A percentile compares a stretch with the other conserved stretches of the same genome.
phyloP scores from a whole-genome alignment of 164 flowering plant genomes.

The Tinospora cordifolia region DNA sequence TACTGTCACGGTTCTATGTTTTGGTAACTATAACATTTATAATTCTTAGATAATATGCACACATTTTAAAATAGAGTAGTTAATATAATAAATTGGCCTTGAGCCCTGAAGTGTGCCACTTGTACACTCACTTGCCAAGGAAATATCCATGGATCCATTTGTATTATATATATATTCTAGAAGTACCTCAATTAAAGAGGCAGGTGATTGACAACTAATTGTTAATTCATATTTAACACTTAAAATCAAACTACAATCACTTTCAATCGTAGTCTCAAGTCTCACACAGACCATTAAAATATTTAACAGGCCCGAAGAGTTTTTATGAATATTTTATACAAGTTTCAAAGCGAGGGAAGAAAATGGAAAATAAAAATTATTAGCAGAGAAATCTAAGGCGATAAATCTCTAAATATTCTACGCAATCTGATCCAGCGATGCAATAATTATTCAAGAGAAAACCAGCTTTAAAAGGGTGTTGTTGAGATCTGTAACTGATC shows the following conservation, averaged over 20 bases:
- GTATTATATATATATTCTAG: not conserved
- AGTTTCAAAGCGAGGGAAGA: constrained; percentile 17
- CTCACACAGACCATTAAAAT: constrained; percentile 7
- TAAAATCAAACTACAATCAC: constrained; percentile 24
- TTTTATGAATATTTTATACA: not conserved
- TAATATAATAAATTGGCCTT: no score
- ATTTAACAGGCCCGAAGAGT: not conserved
- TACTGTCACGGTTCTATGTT: no score
- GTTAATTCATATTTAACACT: constrained; percentile 5
- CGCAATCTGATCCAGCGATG: constrained; percentile 68
- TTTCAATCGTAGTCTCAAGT: constrained; percentile 25
- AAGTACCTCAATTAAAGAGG: not conserved
- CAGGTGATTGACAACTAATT: not conserved
- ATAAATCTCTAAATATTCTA: constrained; percentile 14
- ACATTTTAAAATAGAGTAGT: no score
- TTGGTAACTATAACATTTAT: no score
- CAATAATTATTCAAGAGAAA: constrained; percentile 30
- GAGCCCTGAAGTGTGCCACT: not conserved
- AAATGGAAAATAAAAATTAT: not conserved
- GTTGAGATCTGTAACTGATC: constrained; percentile 11
- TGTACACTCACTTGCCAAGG: not conserved
- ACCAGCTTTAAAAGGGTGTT: constrained; percentile 22
- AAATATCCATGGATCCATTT: not conserved
- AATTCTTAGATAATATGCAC: no score
- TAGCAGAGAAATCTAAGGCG: constrained; percentile 38